Base-by-base conservation (phyloP, 805 yeast species). In the Hyphopichia homilentoma region DNA sequence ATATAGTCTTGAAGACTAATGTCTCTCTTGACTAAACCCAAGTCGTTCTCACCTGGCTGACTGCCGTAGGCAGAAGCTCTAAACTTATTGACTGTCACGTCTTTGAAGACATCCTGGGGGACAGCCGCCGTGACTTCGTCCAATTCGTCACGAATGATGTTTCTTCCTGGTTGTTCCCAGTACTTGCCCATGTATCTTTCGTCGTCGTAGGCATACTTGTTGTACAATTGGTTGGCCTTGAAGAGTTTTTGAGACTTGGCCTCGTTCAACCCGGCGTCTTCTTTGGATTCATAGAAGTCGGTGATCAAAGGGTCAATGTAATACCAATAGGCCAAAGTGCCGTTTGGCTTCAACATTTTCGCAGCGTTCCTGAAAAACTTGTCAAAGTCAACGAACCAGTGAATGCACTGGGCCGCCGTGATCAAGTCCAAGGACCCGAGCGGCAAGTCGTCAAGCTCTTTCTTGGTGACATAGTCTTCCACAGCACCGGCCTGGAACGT, bases 131-230 rank as follows among this genome's bases (percentile, higher is more conserved):
- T 51, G 4, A 79, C 63, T 7, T 61, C 72, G 11, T 41, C 47
- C 40, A 73, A 66, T 36, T 68, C 48, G 5, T 59, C 40, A 32
- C 79, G 60, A 21, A 89, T 54, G 9, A 72, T 59, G 5, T 49
- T 33, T 29, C 95, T 65, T 0, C 96, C 97, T 0, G 95, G 93
- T 44, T 81, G 83, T 46, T 85, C 84, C 97, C 97, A 89, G 50
- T 76, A 76, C 0, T 79, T 78, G 0, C 89, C 89, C 28, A 82
- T 52, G 27, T 49, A 60, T 2, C 54, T 48, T 0, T 71, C 63
- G 29, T 60, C 62, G 17, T 63, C 67, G 41, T 74, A 74, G 5
- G 59, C 62, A 30, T 63, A 55, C 25, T 65, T 56, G 26, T 54
- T 46, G 58, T 70, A 63, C 14, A 57, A 38, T 7, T 48, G 41